Percentiles rank a stretch among this genome's conserved stretches.
Conservation (phyloP, 345 rosid species). For the Clausena lansium region DNA sequence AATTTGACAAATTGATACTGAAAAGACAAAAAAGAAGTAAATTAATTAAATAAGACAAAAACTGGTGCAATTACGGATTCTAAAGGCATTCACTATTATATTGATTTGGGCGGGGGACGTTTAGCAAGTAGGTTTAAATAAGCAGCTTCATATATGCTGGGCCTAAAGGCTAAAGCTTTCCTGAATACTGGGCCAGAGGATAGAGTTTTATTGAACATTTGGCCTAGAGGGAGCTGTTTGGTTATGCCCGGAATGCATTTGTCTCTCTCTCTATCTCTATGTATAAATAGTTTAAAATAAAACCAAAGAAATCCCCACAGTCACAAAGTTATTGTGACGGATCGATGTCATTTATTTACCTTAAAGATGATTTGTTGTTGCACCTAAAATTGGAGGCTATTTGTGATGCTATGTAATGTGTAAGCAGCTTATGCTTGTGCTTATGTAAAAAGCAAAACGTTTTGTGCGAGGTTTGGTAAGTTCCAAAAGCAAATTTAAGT, state of each 20-base stretch:
- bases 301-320: background rate
- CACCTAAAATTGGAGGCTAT: constrained; percentile 3
- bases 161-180: too few relatives aligned
- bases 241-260: background rate
- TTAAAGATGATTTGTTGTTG: background rate
- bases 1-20: too few relatives aligned
- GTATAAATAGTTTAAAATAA: background rate
- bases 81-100: too few relatives aligned
- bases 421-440: background rate
- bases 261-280: too few relatives aligned
- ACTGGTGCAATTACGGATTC: too few relatives aligned
- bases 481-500: background rate
- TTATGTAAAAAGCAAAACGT: too few relatives aligned
- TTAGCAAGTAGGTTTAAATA: too few relatives aligned
- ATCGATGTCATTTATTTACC: background rate
- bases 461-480: background rate
- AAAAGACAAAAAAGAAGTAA: too few relatives aligned
- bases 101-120: too few relatives aligned
- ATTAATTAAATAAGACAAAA: too few relatives aligned
- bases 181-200: too few relatives aligned
- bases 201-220: background rate
- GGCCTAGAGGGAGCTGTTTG: fast-evolving
- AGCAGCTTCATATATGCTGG: too few relatives aligned
- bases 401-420: background rate
- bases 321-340: background rate